Conservation (phyloP, 306 rosid species). For the Delonix regia region DNA sequence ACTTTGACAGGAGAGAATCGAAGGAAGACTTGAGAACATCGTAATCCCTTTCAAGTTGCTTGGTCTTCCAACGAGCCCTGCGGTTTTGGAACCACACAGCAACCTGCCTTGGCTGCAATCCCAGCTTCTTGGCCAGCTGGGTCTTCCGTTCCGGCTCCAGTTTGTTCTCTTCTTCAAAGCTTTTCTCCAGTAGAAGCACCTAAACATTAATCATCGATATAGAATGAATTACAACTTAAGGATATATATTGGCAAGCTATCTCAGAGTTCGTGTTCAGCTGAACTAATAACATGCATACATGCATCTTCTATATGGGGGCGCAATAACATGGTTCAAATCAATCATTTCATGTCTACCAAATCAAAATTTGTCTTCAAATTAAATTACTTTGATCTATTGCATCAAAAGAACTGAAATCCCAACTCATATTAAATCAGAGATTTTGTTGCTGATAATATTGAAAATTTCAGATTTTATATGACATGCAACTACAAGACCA, state of each 20-base stretch:
- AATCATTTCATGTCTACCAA: conserved; percentile 32
- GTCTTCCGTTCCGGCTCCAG: conserved; percentile 74
- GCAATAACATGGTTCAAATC: conserved; percentile 21
- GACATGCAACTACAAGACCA: background rate
- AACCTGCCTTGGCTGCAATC: conserved; percentile 75
- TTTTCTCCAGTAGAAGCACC: conserved; percentile 84
- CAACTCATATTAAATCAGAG: conserved; percentile 11
- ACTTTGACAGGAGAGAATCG: conserved; percentile 68
- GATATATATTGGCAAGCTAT: background rate
- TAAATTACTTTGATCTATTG: conserved; percentile 9
- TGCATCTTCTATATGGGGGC: background rate
- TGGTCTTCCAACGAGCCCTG: conserved; percentile 79
- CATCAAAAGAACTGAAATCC: background rate
- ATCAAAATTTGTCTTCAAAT: conserved; percentile 18
- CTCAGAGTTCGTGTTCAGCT: background rate
- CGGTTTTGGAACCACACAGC: conserved; percentile 94
- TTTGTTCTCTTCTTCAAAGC: conserved; percentile 74
- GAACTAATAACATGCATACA: background rate
- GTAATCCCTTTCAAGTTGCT: conserved; percentile 77
- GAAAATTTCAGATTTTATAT: conserved; percentile 11
- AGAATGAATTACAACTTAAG: conserved; percentile 11
- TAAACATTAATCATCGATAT: conserved; percentile 35
- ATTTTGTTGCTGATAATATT: background rate
- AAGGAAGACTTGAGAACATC: conserved; percentile 57
- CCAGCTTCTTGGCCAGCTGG: conserved; percentile 65